Evolutionary conservation across 1,284 basidiomycete species (phyloP), one percentile per base, ranked within the genome.

Genomic region (Cutaneotrichosporon cavernicola): DNA sequence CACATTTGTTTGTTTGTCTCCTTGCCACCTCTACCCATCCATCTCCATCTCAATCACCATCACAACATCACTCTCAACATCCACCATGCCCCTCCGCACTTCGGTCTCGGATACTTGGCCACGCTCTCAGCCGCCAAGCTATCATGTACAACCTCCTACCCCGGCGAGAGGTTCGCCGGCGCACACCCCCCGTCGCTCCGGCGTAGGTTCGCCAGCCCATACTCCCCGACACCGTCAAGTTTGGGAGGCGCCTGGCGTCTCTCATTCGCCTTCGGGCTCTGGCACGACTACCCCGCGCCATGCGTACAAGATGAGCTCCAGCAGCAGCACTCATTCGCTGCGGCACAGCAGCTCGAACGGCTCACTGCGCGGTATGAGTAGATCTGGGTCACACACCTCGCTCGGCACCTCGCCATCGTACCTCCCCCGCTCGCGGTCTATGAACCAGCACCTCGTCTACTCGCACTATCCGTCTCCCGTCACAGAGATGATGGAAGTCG

Each of bases 341-440:
- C 55, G 55, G 16, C 51, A 53, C 14, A 31, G 26, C 6, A 56
- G 55, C 55, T 56, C 55, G 55, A 40, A 56, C 55, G 36, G 55
- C 36, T 43, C 55, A 4, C 55, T 56, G 0, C 55, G 55, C 14
- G 36, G 38, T 26, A 21, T 34, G 13, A 5, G 5, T 18, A 8
- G 30, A 5, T 53, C 51, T 2, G 31, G 14, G 8, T 34, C 51
- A 6, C 51, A 53, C 30, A 9, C 30, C 16, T 34, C 51, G 16
- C 51, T 34, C 30, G 30, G 50, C 14, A 30, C 22, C 50, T 11
- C 30, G 14, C 13, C 26, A 7, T 34, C 51, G 30, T n/a, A 34
- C 31, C 8, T 31, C 31, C 14, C 51, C 14, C 43, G 43, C 43
- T 46, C 43, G 43, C 43, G 18, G 7, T 46, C 43, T n/a, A 5